Evolutionary conservation across 1,139 yeast genomes (phyloP).

Genomic region (Magnusiomyces ingens): DNA sequence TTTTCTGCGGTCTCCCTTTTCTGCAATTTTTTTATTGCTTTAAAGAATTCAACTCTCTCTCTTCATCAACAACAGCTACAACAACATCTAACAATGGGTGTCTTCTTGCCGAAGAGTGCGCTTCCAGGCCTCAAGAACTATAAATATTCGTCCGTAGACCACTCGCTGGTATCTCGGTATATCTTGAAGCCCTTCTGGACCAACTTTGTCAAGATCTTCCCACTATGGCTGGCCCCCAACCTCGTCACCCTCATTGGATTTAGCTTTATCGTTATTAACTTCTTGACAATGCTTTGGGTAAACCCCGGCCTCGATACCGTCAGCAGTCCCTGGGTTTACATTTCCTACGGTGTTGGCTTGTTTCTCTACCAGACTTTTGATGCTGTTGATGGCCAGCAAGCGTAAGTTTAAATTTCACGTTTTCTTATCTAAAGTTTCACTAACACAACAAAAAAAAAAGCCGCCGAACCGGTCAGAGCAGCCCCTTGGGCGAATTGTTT

Average conservation of each 20-base stretch:
- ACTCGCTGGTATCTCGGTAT: constrained; percentile 67
- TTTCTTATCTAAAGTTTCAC: neutral
- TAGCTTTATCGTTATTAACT: constrained; percentile 57
- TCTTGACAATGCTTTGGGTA: constrained; percentile 58
- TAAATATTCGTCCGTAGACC: constrained; percentile 75
- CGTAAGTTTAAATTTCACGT: constrained; percentile 37
- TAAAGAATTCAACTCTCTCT: too few species aligned
- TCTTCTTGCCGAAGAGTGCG: constrained; percentile 56
- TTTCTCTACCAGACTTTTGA: constrained; percentile 93
- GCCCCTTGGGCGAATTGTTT: constrained; percentile 90
- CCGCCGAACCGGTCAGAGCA: constrained; percentile 82
- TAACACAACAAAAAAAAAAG: constrained; percentile 11
- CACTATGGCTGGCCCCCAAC: constrained; percentile 61
- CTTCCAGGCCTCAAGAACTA: constrained; percentile 59
- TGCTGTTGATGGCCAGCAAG: constrained; percentile 95
- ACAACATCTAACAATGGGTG: constrained; percentile 58
- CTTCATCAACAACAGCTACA: too few species aligned
- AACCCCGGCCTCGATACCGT: constrained; percentile 58
- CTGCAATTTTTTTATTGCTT: too few species aligned
- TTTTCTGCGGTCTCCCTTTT: too few species aligned
- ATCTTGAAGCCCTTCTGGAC: constrained; percentile 69
- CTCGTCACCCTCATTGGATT: constrained; percentile 70
- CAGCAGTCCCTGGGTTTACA: constrained; percentile 78
- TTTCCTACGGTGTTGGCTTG: constrained; percentile 72
- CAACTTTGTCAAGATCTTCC: constrained; percentile 65